These are phyloP conservation scores for Brassica cretica DNA, from an alignment of 345 rosid species.

Conservation along the genomic window DNA sequence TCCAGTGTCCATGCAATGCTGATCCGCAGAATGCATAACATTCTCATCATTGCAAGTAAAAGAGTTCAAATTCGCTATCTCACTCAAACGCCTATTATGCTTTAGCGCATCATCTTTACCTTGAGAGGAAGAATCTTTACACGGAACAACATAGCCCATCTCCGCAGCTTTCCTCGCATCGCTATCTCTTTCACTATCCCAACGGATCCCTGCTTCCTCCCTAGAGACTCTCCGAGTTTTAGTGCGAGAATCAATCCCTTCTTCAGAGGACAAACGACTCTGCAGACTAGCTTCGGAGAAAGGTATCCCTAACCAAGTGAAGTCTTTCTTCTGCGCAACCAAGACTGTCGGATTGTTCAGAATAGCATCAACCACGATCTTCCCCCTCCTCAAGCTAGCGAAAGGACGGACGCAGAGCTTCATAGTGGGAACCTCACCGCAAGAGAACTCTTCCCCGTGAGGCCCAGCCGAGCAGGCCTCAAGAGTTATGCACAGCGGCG, in stretches of 20 bases:
- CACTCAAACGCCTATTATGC: conserved; percentile 46
- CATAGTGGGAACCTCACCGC: conserved; percentile 83
- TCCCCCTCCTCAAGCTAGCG: conserved; percentile 86
- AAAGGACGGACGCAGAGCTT: conserved; percentile 80
- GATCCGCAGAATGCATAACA: conserved; percentile 67
- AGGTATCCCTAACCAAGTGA: conserved; percentile 90
- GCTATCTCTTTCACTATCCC: conserved; percentile 65
- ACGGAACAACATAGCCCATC: conserved; percentile 67
- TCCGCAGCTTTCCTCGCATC: conserved; percentile 79
- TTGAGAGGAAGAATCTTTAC: conserved; percentile 41
- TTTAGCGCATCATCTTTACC: conserved; percentile 45
- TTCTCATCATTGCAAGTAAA: conserved; percentile 69
- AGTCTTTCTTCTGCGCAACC: conserved; percentile 86
- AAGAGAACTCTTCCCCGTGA: conserved; percentile 77
- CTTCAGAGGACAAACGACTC: conserved; percentile 71
- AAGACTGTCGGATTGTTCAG: conserved; percentile 66
- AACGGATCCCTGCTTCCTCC: conserved; percentile 65
- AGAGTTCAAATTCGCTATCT: conserved; percentile 45
- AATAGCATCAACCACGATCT: conserved; percentile 85
- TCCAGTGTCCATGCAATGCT: conserved; percentile 77
- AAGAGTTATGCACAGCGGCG: conserved; percentile 78
- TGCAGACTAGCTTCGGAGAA: conserved; percentile 55
- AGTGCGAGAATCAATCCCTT: conserved; percentile 93
- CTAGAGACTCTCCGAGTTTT: conserved; percentile 71
- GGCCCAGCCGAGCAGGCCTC: conserved; percentile 84